These are phyloP conservation scores for Penicillium sp. DNA, from an alignment of 2,329 filamentous ascomycete genomes.

Conservation along the genomic window DNA sequence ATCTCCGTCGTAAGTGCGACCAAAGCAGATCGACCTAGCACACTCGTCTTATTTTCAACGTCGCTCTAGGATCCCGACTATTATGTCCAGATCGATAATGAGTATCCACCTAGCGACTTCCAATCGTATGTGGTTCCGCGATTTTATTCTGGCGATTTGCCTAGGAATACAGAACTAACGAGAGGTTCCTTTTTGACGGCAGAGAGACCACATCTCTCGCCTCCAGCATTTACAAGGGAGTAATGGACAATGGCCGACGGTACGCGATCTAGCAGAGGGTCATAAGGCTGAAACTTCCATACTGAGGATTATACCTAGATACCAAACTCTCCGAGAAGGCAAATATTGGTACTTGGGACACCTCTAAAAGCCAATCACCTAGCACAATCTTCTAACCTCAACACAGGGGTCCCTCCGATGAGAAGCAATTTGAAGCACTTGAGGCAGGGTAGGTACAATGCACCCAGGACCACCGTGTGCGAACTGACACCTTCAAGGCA, in stretches of 20 bases:
- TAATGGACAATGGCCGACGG: slow-evolving; percentile 26
- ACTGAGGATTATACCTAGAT: slow-evolving; percentile 7
- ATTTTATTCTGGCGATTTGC: not conserved
- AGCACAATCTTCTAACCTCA: not conserved
- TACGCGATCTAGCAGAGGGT: slow-evolving; percentile 11
- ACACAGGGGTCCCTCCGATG: slow-evolving; percentile 18
- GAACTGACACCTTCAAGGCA: slow-evolving; percentile 28
- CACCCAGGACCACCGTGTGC: not conserved
- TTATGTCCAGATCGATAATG: not conserved
- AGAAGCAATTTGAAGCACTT: slow-evolving; percentile 20
- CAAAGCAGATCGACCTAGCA: not conserved
- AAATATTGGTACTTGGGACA: slow-evolving; percentile 19
- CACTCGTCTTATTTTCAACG: not conserved
- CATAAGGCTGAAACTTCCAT: too few relatives aligned
- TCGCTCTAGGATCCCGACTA: slow-evolving; percentile 1
- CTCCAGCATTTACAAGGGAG: slow-evolving; percentile 25
- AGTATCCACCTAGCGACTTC: not conserved
- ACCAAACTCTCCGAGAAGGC: slow-evolving; percentile 25
- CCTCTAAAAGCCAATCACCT: not conserved
- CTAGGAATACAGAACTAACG: not conserved
- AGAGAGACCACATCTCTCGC: slow-evolving; percentile 26
- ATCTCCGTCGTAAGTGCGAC: not conserved
- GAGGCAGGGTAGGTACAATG: slow-evolving; percentile 17
- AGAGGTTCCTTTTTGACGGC: not conserved
- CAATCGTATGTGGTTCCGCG: slow-evolving; percentile 19